Base-by-base conservation (phyloP, 73 alveolate genomes). In the Paramecium caudatum region DNA sequence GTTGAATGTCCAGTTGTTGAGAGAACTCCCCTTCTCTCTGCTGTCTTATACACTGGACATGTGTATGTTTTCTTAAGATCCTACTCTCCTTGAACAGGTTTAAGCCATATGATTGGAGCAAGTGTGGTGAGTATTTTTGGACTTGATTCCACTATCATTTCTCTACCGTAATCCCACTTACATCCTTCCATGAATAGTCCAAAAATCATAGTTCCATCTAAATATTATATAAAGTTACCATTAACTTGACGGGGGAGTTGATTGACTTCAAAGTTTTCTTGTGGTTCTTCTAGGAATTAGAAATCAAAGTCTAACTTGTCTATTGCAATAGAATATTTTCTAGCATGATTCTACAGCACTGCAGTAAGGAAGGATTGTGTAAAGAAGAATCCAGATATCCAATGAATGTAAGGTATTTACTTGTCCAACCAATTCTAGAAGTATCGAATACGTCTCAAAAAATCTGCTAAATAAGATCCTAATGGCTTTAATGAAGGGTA, bases 1-100 rank as follows among this genome's bases (percentile, higher is more conserved):
- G 99, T 98, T 15, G 99, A 94, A 91, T 98, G 99, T 19, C 99
- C 99, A 8, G 99, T 98, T 8, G 99, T 98, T 46, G 98, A 80
- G 46, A 47, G 48, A 23, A 25, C 23, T 13, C 82, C 65, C 27
- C 33, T 41, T 37, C 63, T 34, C 12, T 45, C 63, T 27, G 83
- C 95, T 39, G 95, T 95, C 70, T 94, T 94, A 61, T 91, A 90
- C 43, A 92, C 95, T 45, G 91, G 96, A 43, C 84, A 93, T 87
- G 91, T 15, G 34, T 65, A 65, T 33, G 12, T 25, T 1, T 65
- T 32, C 19, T 13, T 30, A 13, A 33, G 85, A 30, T 94, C 82
- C 47, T 43, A 17, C 2, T 99, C 99, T 34, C 49, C 93, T 36
- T 65, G 15, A 10, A 30, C 34, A 0, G 83, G 83, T 36, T 33